Percentiles rank a stretch among this genome's conserved stretches.
phyloP scores from a whole-genome alignment of 2,329 filamentous ascomycete genomes.

The Botrytis fragariae region DNA sequence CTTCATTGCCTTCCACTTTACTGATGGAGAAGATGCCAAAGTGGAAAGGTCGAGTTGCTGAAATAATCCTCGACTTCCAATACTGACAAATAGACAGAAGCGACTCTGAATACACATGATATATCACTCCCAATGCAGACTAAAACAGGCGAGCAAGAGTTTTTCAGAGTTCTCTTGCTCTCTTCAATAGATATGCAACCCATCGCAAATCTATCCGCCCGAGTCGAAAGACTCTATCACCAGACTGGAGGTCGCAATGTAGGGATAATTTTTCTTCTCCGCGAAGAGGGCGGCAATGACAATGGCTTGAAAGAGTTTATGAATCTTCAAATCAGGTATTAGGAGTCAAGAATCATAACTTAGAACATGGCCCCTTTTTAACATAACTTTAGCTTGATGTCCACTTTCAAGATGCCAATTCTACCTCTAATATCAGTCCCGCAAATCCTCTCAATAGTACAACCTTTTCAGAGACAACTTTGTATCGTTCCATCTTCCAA shows the following conservation, averaged over 20 bases:
- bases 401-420: constrained; percentile 35
- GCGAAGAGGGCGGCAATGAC: constrained; percentile 24
- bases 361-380: neutral
- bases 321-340: constrained; percentile 36
- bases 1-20: constrained; percentile 31
- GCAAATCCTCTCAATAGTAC: constrained; percentile 30
- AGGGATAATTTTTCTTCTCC: constrained; percentile 38
- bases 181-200: constrained; percentile 32
- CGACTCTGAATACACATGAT: constrained; percentile 34
- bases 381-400: constrained; percentile 30
- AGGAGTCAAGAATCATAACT: neutral
- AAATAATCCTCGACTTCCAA: neutral
- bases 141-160: constrained; percentile 22
- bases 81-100: constrained; percentile 28
- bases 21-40: constrained; percentile 28
- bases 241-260: constrained; percentile 35
- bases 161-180: constrained; percentile 35
- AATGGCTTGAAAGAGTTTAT: constrained; percentile 34
- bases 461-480: constrained; percentile 34
- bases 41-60: constrained; percentile 36
- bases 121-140: constrained; percentile 32
- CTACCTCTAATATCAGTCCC: constrained; percentile 32
- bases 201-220: constrained; percentile 23
- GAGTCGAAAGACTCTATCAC: constrained; percentile 37
- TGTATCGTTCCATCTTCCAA: constrained; percentile 15